A percentile compares a stretch with the other conserved stretches of the same genome.
phyloP scores from a whole-genome alignment of 306 rosid genomes.

The Casuarina glauca region DNA sequence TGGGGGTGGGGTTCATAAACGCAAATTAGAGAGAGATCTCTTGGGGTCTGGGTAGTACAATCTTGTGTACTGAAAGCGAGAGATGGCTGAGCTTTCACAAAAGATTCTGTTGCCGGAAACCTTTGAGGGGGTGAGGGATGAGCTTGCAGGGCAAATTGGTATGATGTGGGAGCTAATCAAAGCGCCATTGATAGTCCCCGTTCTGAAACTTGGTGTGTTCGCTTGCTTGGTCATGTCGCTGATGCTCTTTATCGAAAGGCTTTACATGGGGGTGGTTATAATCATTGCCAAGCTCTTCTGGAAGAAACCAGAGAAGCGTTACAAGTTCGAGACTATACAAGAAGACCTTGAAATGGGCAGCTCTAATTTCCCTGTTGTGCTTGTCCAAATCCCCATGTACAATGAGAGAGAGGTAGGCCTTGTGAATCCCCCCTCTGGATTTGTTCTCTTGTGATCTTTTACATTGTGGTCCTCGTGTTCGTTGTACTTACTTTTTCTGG shows the following conservation, averaged over 20 bases:
- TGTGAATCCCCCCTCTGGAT: background rate
- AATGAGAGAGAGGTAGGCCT: conserved; percentile 84
- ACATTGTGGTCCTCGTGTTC: background rate
- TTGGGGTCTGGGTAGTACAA: background rate
- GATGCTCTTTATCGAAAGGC: conserved; percentile 86
- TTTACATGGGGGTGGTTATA: conserved; percentile 94
- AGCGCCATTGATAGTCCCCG: conserved; percentile 89
- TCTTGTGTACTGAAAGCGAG: background rate
- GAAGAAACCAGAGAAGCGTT: conserved; percentile 87
- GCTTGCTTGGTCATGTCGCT: conserved; percentile 78
- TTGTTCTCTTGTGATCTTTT: background rate
- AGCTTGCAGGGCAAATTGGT: conserved; percentile 55
- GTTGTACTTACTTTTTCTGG: background rate
- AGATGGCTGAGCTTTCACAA: conserved; percentile 60
- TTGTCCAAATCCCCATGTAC: conserved; percentile 98
- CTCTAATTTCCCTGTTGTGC: conserved; percentile 80
- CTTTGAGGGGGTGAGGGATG: conserved; percentile 55
- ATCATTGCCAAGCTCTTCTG: conserved; percentile 82
- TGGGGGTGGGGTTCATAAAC: background rate
- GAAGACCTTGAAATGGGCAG: conserved; percentile 80
- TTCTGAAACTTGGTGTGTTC: conserved; percentile 61
- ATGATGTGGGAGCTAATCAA: conserved; percentile 83
- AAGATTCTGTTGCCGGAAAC: conserved; percentile 60
- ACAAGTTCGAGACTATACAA: conserved; percentile 57
- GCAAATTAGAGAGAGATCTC: conserved; percentile 9